Evolutionary conservation across 106 monocot species (phyloP).

Genomic region (Acanthochlamys bracteata): DNA sequence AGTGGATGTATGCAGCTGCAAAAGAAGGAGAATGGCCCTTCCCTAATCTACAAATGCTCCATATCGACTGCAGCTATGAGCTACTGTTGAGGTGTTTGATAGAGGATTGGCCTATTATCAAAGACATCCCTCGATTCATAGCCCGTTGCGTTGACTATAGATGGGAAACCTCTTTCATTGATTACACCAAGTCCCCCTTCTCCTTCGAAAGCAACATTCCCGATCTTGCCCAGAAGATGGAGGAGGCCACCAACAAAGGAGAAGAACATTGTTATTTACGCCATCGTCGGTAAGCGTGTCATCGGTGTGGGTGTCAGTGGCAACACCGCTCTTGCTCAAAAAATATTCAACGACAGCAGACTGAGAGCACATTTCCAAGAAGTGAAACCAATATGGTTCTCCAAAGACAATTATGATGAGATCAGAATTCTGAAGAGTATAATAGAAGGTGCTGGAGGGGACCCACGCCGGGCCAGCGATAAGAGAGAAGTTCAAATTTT

Average conservation of each 20-base stretch:
- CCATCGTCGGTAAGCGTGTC: constrained; percentile 28
- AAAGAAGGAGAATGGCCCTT: background rate
- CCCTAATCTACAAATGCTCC: background rate
- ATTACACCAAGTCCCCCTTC: background rate
- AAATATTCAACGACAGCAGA: constrained; percentile 10
- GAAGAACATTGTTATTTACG: no score
- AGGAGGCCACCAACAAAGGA: background rate
- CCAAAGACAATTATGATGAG: constrained; percentile 13
- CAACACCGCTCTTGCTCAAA: constrained; percentile 38
- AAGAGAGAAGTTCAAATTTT: constrained; percentile 7
- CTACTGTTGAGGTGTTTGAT: constrained; percentile 1
- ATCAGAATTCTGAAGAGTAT: constrained; percentile 15
- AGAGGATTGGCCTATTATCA: background rate
- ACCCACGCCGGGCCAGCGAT: background rate
- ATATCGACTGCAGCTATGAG: background rate
- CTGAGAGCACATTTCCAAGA: background rate
- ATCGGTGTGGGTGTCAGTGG: constrained; percentile 42
- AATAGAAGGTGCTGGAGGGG: constrained; percentile 12
- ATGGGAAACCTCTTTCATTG: background rate
- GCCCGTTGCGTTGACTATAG: background rate
- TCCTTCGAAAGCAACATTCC: background rate
- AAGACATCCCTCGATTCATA: constrained; percentile 5
- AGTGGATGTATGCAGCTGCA: background rate
- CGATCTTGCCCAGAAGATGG: background rate
- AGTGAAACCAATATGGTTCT: constrained; percentile 15